phyloP scores from a whole-genome alignment of 2,329 filamentous ascomycete genomes.

The Sclerotinia glacialis region DNA sequence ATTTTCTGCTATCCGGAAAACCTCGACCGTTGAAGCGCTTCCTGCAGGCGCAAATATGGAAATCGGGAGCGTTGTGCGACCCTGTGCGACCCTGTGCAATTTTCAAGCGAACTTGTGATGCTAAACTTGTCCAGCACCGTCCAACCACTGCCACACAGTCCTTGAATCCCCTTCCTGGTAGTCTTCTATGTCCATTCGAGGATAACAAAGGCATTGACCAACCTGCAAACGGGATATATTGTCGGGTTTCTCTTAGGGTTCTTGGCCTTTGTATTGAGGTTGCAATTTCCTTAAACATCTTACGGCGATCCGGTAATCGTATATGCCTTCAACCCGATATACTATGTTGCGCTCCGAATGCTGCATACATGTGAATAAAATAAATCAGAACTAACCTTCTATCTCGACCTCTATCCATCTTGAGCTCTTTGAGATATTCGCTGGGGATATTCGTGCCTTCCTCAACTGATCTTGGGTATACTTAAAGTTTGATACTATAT shows the following conservation, averaged over 20 bases:
- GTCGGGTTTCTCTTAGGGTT: background rate
- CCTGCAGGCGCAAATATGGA: slow-evolving; percentile 15
- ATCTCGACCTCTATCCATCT: slow-evolving; percentile 35
- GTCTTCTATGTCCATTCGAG: background rate
- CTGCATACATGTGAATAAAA: slow-evolving; percentile 20
- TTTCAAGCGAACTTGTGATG: slow-evolving; percentile 1
- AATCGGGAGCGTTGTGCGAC: background rate
- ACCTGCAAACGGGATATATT: background rate
- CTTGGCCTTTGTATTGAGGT: background rate
- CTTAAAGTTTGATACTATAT: background rate
- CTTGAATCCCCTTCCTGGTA: background rate
- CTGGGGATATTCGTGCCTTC: background rate
- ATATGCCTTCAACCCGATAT: background rate
- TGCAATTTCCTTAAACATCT: background rate
- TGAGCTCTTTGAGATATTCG: background rate
- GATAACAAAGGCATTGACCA: background rate
- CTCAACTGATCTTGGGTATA: background rate
- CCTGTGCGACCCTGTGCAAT: slow-evolving; percentile 6
- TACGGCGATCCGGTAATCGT: background rate
- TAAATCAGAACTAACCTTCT: slow-evolving; percentile 41
- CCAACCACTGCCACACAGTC: background rate
- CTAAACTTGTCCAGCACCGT: background rate
- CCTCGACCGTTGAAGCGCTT: background rate
- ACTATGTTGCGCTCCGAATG: background rate
- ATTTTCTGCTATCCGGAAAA: background rate